Evolutionary conservation across 768 basidiomycete genomes (phyloP).

Genomic region (Kwoniella europaea): DNA sequence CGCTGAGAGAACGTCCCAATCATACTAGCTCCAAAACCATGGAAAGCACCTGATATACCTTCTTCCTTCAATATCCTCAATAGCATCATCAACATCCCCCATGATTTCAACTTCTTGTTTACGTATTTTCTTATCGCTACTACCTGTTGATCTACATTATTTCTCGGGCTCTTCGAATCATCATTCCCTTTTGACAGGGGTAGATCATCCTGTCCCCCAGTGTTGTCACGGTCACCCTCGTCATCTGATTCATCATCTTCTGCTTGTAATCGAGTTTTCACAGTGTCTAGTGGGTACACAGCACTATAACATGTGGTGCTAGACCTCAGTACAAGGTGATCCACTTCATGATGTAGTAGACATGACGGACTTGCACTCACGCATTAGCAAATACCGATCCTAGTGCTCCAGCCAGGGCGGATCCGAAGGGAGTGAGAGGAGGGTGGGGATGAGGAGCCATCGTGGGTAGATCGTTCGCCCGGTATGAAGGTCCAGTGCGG

Average conservation of each 20-base stretch:
- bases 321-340: not conserved
- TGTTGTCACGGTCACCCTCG: too few species aligned
- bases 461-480: not conserved
- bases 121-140: not conserved
- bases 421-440: slow-evolving; percentile 77
- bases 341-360: too few species aligned
- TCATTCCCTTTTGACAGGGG: not conserved
- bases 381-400: slow-evolving; percentile 92
- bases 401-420: slow-evolving; percentile 88
- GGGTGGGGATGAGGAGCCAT: slow-evolving; percentile 24
- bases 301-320: slow-evolving; percentile 62
- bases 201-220: too few species aligned
- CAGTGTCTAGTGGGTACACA: slow-evolving; percentile 95
- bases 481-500: not conserved
- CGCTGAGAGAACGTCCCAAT: slow-evolving; percentile 97
- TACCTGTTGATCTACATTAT: slow-evolving; percentile 1
- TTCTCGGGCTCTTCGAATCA: not conserved
- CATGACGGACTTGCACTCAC: slow-evolving; percentile 63
- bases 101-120: slow-evolving; percentile 38
- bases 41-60: slow-evolving; percentile 80
- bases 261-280: slow-evolving; percentile 94
- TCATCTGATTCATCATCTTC: slow-evolving; percentile 61
- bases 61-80: slow-evolving; percentile 76
- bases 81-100: slow-evolving; percentile 69
- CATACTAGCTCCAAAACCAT: slow-evolving; percentile 95